Percentiles rank a stretch among this genome's conserved stretches.
Conservation (phyloP, 345 rosid species). For the Hypericum androsaemum region DNA sequence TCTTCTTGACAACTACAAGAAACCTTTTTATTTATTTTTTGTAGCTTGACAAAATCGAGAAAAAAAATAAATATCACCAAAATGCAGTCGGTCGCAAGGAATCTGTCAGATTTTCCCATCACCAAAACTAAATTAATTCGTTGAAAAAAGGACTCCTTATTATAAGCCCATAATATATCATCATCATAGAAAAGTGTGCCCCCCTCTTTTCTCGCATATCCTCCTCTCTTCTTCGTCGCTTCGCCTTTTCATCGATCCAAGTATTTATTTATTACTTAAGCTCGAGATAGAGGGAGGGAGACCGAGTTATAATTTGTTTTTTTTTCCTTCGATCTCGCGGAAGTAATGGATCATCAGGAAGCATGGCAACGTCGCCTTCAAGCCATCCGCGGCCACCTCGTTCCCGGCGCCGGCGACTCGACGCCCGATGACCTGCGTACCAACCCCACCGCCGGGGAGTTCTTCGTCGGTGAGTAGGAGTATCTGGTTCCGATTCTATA, state of each 20-base stretch:
- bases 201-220: not conserved
- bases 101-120: no score
- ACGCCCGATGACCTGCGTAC: slow-evolving; percentile 26
- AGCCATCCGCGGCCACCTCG: slow-evolving; percentile 56
- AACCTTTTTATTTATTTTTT: no score
- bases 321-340: no score
- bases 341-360: no score
- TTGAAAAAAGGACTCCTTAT: no score
- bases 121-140: no score
- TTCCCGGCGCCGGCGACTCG: slow-evolving; percentile 23
- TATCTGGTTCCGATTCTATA: no score
- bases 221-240: not conserved
- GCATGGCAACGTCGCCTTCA: slow-evolving; percentile 63
- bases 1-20: no score
- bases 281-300: not conserved
- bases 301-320: no score
- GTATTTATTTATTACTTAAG: slow-evolving; percentile 32
- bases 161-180: not conserved
- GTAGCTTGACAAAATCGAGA: no score
- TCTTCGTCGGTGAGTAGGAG: slow-evolving; percentile 35
- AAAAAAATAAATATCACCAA: no score
- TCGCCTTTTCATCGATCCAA: not conserved
- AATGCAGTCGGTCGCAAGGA: no score
- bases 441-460: slow-evolving; percentile 69
- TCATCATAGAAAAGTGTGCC: slow-evolving; percentile 9